phyloP scores from a whole-genome alignment of 495 filamentous ascomycete species.

The Glarea lozoyensis region DNA sequence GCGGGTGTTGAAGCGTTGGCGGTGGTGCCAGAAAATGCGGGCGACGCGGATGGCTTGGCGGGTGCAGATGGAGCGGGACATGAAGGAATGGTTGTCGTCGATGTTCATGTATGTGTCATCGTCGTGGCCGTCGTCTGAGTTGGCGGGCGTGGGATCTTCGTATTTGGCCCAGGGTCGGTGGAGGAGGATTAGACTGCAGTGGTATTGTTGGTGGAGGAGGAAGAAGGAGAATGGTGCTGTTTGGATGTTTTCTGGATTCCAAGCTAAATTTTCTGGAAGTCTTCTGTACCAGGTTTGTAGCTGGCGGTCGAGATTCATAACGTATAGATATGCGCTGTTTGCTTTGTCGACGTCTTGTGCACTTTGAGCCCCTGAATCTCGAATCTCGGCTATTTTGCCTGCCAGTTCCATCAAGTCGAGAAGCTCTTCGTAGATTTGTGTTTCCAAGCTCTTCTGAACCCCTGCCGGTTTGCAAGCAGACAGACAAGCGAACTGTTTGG shows the following conservation, averaged over 20 bases:
- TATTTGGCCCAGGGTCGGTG: conserved; percentile 41
- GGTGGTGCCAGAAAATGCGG: conserved; percentile 42
- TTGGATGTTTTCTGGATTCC: conserved; percentile 39
- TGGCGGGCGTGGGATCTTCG: conserved; percentile 21
- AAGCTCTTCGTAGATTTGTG: conserved; percentile 35
- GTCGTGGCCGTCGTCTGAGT: conserved; percentile 18
- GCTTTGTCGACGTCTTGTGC: conserved; percentile 27
- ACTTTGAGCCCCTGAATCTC: conserved; percentile 14
- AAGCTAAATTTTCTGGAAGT: conserved; percentile 35
- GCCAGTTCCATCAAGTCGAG: conserved; percentile 45
- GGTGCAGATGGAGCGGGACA: conserved; percentile 39
- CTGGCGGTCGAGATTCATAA: conserved; percentile 37
- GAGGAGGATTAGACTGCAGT: conserved; percentile 38
- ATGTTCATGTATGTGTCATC: conserved; percentile 8
- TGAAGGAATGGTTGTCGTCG: conserved; percentile 30
- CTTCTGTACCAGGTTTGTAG: conserved; percentile 42
- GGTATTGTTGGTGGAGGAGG: conserved; percentile 44
- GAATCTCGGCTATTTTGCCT: conserved; percentile 35
- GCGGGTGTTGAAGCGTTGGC: conserved; percentile 37
- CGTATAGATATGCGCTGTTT: conserved; percentile 33
- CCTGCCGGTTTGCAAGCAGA: conserved; percentile 22
- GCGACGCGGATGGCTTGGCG: conserved; percentile 41
- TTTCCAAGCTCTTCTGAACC: conserved; percentile 25
- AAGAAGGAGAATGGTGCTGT: conserved; percentile 41
- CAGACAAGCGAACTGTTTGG: conserved; percentile 29